Base-by-base conservation (phyloP, 2,329 filamentous ascomycete genomes). In the Hirsutella thompsonii region DNA sequence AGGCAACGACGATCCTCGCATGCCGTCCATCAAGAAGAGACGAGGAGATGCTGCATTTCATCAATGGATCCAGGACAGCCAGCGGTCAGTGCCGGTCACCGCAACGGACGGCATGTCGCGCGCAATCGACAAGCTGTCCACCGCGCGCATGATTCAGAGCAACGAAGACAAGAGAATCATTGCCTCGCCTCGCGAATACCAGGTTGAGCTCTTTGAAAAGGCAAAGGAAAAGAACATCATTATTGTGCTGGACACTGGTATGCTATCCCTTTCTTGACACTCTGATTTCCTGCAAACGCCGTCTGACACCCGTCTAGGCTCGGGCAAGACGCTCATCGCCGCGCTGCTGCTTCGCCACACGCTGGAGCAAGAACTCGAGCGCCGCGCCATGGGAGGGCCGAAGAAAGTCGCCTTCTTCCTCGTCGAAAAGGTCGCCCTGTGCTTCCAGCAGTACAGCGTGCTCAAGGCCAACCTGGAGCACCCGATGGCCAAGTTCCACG, bases 311-410 rank as follows among this genome's bases (percentile, higher is more conserved):
- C 11, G 14, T 14, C 1, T 44, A 81, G 83, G 92, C 11, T 88
- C 87, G 3, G 92, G 92, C 2, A 98, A 98, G 62, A 98, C 92
- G 0, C 68, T 95, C n/a, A 95, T 98, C 50, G 89, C 92, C 0
- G 88, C 86, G 1, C 70, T 96, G 3, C 69, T 98, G 5, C 70
- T 96, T 20, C 77, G 80, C 32, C 76, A 93, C 56, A 71, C 77
- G 9, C 70, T 96, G 23, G 77, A 87, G 32, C 67, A 81, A 44
- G 92, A 98, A 57, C 63, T 95, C 1, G 79, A 85, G 46, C 65
- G 77, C 47, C 75, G 88, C 32, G 70, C 67, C 0, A 52, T 62
- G 2, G 82, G 81, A 2, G 68, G 69, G n/a, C 53, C 66, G 0
- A 74, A 67, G 30, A 79, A 81, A 21, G 73, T 85, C 8, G 76